Base-by-base conservation (phyloP, 305 asterid genomes). In the Withania somnifera region DNA sequence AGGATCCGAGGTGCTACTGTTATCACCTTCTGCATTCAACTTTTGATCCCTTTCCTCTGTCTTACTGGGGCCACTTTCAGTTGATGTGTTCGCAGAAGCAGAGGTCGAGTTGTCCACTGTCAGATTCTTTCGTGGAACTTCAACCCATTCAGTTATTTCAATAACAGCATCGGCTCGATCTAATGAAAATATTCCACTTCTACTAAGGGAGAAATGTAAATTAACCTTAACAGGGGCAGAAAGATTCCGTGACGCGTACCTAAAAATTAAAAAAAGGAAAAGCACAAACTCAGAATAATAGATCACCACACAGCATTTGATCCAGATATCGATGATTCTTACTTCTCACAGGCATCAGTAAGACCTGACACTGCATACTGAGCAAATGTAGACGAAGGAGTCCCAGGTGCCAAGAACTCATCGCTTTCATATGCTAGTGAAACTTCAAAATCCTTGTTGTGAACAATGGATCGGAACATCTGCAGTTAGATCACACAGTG, bases 121-220 rank as follows among this genome's bases (percentile, higher is more conserved):
- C 81, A 92, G 87, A 91, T 92, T 91, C 92, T 92, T 97, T 83
- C 89, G 84, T 36, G 98, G 98, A 79, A 95, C 94, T 86, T 97
- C 99, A 38, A 97, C 96, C 99, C 99, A 97, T 88, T 97, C 98
- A 57, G 97, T 90, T 89, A 95, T 93, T 85, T 97, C 99, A 71
- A 97, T 71, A 47, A 93, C 93, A 80, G 98, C 97, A 88, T 97
- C 98, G 51, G 97, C 97, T 58, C 98, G 92, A 80, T 97, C 99
- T 89, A 97, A 90, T 34, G 90, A 84, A 82, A 97, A 89, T 81
- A 89, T 84, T 73, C 99, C 98, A 87, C 98, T 97, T 92, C 98
- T 93, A 89, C 98, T 92, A 83, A 95, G 98, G 80, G 97, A 91
- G 87, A 95, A 97, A 91, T 97, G 99, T 79, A 97, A 89, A 84